These are phyloP conservation scores for Dactylellina haptotyla DNA, from an alignment of 2,329 filamentous ascomycete species.

Conservation along the genomic window DNA sequence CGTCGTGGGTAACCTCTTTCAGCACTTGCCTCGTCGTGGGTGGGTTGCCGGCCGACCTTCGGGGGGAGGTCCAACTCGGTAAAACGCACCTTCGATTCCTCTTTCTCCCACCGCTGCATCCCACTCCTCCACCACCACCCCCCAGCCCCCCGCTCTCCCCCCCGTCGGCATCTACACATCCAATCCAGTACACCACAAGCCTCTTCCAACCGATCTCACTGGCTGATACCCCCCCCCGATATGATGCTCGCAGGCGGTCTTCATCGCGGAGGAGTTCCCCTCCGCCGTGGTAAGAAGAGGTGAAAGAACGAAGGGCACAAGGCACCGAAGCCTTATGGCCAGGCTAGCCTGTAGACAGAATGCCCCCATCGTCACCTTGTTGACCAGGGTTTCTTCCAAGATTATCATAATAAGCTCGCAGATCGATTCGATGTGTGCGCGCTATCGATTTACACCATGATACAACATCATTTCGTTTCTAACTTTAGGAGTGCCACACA, in stretches of 20 bases:
- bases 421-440: too few species aligned
- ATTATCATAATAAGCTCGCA: too few species aligned
- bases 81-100: too few species aligned
- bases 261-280: conserved; percentile 30
- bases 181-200: conserved; percentile 45
- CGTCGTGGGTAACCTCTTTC: too few species aligned
- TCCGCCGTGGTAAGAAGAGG: neutral
- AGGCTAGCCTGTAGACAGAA: conserved; percentile 5
- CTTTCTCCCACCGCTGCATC: neutral
- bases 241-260: too few species aligned
- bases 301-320: neutral
- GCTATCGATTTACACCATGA: too few species aligned
- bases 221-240: too few species aligned
- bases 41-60: conserved; percentile 35
- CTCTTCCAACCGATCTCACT: conserved; percentile 28
- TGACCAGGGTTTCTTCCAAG: too few species aligned
- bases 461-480: too few species aligned
- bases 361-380: neutral
- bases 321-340: conserved; percentile 33
- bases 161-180: conserved; percentile 27
- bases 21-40: too few species aligned
- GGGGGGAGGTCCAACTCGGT: too few species aligned
- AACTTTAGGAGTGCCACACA: too few species aligned
- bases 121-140: neutral
- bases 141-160: neutral